Evolutionary conservation across 2,329 filamentous ascomycete species (phyloP), one percentile per base, ranked within the genome.

Genomic region (Bipolaris gigantea): DNA sequence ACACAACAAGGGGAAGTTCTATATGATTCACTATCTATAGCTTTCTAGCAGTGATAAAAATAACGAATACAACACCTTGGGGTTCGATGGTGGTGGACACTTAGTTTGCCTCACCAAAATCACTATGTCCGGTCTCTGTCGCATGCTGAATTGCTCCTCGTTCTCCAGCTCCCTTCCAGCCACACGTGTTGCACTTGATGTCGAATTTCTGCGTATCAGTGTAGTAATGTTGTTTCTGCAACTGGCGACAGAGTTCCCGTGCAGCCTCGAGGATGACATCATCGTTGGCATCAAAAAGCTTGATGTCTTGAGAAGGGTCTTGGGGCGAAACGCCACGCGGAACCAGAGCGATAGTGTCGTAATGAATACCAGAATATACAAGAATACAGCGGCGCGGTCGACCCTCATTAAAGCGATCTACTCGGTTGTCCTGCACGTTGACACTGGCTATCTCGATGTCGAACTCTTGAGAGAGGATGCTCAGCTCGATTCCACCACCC

Each of bases 341-440:
- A 5, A 85, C 87, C 61, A 96, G 85, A 0, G 89, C 91, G 55
- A 97, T 87, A 6, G 90, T 88, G 74, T 97, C 93, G 75, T 97
- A 97, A 73, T 97, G 92, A 46, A 97, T 94, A 2, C 92, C 92
- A 0, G 89, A 93, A 75, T 96, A 97, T 0, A 96, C 87, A 21
- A 97, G 79, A 23, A 96, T 85, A 67, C 90, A 92, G 6, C 90
- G 82, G 36, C 82, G 83, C 32, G 78, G 73, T 48, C 56, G 50
- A 1, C 85, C 85, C 69, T 94, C 89, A 61, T 95, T 95, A 75
- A 93, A 95, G 5, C 83, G 83, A 65, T 91, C 88, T 5, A 90
- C 79, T 11, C 85, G 77, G 11, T 86, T 73, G 35, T 85, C 83
- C 64, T 88, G 81, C 2, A 96, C 90, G 71, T 96, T 91, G 60